Evolutionary conservation across 495 filamentous ascomycete species (phyloP).

Genomic region (Penicillium simplicissimum): DNA sequence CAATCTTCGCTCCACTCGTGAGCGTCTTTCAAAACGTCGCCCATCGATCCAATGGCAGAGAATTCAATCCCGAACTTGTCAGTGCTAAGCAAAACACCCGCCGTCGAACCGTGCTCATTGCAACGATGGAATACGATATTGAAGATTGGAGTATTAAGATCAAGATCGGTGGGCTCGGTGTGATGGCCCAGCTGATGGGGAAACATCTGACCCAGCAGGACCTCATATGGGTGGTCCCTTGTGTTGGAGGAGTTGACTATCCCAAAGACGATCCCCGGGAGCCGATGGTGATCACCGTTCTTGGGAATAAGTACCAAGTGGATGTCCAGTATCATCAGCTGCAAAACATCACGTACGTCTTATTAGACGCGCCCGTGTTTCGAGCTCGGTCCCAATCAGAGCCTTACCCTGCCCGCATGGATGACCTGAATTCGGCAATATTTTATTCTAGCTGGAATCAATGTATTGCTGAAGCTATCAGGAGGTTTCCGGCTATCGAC

Average conservation of each 20-base stretch:
- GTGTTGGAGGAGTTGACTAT: constrained; percentile 65
- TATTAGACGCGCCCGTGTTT: constrained; percentile 68
- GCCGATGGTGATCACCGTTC: constrained; percentile 60
- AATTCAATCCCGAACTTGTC: background rate
- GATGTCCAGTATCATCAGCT: constrained; percentile 62
- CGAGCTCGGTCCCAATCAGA: constrained; percentile 64
- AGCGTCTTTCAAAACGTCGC: constrained; percentile 10
- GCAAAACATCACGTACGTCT: constrained; percentile 68
- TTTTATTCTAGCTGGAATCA: constrained; percentile 71
- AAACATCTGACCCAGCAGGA: constrained; percentile 64
- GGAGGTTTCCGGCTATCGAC: constrained; percentile 54
- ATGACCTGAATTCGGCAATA: constrained; percentile 65
- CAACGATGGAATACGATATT: constrained; percentile 73
- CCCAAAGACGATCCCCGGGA: constrained; percentile 57
- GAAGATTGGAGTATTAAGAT: constrained; percentile 69
- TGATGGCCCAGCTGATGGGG: constrained; percentile 68
- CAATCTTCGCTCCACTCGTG: constrained; percentile 8
- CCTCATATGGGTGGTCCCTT: constrained; percentile 69
- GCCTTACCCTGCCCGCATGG: constrained; percentile 69
- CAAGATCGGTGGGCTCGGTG: constrained; percentile 69
- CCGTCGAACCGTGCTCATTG: constrained; percentile 60
- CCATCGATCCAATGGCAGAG: background rate
- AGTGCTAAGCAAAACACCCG: constrained; percentile 3
- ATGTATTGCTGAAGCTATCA: constrained; percentile 62
- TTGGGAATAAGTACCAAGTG: constrained; percentile 61